phyloP scores from a whole-genome alignment of 805 yeast species.

The Torulaspora microellipsoides region DNA sequence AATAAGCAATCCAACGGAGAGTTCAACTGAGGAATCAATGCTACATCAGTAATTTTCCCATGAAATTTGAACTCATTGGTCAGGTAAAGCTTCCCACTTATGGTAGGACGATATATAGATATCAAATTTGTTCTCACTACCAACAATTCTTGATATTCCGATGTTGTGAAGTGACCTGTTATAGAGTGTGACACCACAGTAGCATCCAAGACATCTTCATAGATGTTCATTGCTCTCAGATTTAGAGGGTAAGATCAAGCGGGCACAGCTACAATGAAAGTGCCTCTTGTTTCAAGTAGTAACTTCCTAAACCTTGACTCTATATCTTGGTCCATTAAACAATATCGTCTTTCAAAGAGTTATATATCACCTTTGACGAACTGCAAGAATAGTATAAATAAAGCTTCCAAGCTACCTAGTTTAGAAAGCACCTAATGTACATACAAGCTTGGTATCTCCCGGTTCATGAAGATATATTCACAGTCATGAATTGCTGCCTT shows the following conservation, averaged over 20 bases:
- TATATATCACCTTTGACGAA: not conserved
- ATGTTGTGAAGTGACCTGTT: conserved; percentile 46
- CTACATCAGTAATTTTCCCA: conserved; percentile 62
- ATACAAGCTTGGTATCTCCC: too few species aligned
- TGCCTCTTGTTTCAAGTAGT: too few species aligned
- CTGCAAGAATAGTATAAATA: too few species aligned
- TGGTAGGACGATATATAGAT: conserved; percentile 26
- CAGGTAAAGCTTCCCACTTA: conserved; percentile 33
- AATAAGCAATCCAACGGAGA: conserved; percentile 55
- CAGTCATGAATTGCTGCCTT: too few species aligned
- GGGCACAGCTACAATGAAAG: too few species aligned
- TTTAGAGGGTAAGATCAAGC: too few species aligned
- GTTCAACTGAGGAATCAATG: conserved; percentile 46
- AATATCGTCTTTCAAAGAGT: too few species aligned
- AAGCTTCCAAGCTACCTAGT: too few species aligned
- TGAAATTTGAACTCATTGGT: conserved; percentile 64
- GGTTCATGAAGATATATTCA: too few species aligned
- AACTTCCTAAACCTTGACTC: too few species aligned
- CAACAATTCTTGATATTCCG: conserved; percentile 46
- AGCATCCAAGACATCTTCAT: conserved; percentile 72
- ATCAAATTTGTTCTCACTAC: conserved; percentile 68
- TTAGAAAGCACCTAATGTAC: too few species aligned
- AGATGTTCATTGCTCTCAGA: conserved; percentile 64
- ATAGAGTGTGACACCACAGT: conserved; percentile 62
- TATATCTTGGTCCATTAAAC: too few species aligned